Conservation (phyloP, 2,329 filamentous ascomycete species). For the Shiraia sp. region DNA sequence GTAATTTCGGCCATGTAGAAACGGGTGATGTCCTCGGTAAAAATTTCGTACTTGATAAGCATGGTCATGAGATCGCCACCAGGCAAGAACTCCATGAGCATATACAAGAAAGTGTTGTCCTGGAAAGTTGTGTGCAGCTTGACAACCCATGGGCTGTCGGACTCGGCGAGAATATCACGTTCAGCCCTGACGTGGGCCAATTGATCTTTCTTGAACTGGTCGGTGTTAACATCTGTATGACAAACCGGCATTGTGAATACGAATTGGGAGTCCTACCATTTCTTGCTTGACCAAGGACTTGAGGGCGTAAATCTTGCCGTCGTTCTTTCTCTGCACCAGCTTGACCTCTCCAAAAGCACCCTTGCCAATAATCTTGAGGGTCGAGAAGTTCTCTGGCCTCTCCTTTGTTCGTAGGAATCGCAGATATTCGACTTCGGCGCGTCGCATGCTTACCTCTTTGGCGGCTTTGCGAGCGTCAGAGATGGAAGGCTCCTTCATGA, state of each 20-base stretch:
- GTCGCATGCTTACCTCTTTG: constrained; percentile 81
- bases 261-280: constrained; percentile 61
- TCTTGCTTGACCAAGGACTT: constrained; percentile 98
- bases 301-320: constrained; percentile 96
- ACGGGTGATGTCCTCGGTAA: constrained; percentile 95
- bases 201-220: constrained; percentile 91
- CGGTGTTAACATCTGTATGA: constrained; percentile 17
- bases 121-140: constrained; percentile 99
- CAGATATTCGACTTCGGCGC: constrained; percentile 89
- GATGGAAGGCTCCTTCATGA: constrained; percentile 76
- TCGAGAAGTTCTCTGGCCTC: constrained; percentile 90
- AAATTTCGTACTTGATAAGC: constrained; percentile 99
- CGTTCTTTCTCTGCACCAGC: constrained; percentile 92
- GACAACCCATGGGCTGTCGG: constrained; percentile 99
- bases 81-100: constrained; percentile 99
- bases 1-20: constrained; percentile 99
- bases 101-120: constrained; percentile 93
- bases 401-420: constrained; percentile 94
- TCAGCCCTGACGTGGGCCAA: constrained; percentile 96
- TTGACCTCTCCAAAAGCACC: constrained; percentile 98
- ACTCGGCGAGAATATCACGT: constrained; percentile 95
- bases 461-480: constrained; percentile 77
- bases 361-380: constrained; percentile 98
- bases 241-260: background rate
- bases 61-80: constrained; percentile 99